Percentiles rank a stretch among this genome's conserved stretches.
Evolutionary conservation across 768 basidiomycete genomes (phyloP).

Genomic region (Gelatoporia subvermispora): DNA sequence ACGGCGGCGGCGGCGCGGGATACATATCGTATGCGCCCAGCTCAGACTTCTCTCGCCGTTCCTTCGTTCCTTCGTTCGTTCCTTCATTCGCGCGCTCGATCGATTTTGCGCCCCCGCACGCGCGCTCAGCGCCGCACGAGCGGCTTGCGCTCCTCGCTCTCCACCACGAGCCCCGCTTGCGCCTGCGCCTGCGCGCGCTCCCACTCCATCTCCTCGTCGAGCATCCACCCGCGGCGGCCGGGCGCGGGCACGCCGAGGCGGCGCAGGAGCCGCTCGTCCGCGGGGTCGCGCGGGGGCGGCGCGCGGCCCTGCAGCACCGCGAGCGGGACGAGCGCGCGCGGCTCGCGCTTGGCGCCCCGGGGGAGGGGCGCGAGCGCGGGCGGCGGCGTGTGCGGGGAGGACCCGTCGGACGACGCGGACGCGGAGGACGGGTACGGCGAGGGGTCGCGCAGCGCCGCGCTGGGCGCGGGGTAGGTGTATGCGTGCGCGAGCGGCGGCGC

Average conservation of each 20-base stretch:
- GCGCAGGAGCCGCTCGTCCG: constrained; percentile 59
- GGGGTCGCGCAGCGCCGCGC: constrained; percentile 18
- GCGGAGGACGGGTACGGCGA: constrained; percentile 25
- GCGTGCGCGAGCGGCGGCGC: constrained; percentile 6
- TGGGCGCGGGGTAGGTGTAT: constrained; percentile 9
- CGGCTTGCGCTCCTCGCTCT: constrained; percentile 14
- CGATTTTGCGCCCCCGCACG: no score
- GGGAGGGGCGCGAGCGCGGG: constrained; percentile 3
- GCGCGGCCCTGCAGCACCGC: constrained; percentile 53
- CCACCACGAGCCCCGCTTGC: constrained; percentile 1
- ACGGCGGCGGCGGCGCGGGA: no score
- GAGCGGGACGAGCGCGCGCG: constrained; percentile 50
- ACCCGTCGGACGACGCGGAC: constrained; percentile 11
- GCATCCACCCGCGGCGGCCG: constrained; percentile 5
- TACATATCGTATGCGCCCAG: no score
- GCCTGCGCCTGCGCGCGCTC: neutral
- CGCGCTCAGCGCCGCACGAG: constrained; percentile 12
- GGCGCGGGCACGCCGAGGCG: constrained; percentile 34
- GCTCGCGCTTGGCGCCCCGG: constrained; percentile 1
- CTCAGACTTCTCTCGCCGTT: no score
- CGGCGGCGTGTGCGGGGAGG: constrained; percentile 15
- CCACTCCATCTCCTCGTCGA: constrained; percentile 5
- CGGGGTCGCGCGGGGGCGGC: constrained; percentile 54
- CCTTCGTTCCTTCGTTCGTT: no score
- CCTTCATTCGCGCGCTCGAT: no score